Percentiles rank a stretch among this genome's conserved stretches.
Evolutionary conservation across 345 rosid species (phyloP).

Genomic region (Conringia planisiliqua): DNA sequence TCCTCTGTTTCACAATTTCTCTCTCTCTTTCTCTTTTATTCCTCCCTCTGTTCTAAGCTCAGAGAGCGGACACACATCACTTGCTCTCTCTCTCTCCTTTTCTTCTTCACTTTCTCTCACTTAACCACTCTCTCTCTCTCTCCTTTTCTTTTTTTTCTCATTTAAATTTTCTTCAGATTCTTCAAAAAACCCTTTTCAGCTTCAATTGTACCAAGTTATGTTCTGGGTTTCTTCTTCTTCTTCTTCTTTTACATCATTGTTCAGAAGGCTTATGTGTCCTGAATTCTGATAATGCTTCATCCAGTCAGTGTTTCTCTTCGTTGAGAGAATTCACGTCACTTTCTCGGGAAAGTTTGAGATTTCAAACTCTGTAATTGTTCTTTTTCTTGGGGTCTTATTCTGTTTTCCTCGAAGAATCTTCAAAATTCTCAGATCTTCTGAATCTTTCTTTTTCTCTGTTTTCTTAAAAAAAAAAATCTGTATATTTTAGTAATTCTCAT

Average conservation of each 20-base stretch:
- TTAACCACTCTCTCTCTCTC: slow-evolving; percentile 4
- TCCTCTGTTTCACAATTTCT: slow-evolving; percentile 31
- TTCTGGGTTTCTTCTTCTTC: slow-evolving; percentile 35
- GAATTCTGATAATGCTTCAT: slow-evolving; percentile 35
- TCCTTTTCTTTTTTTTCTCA: neutral
- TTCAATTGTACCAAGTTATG: slow-evolving; percentile 25
- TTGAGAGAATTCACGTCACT: slow-evolving; percentile 38
- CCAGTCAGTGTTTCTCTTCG: slow-evolving; percentile 40
- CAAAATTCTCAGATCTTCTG: slow-evolving; percentile 33
- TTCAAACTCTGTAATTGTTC: slow-evolving; percentile 10
- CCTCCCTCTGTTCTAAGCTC: slow-evolving; percentile 37
- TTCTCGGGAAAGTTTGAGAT: neutral
- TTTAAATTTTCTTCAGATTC: slow-evolving; percentile 1
- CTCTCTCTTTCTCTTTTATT: slow-evolving; percentile 26
- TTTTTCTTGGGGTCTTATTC: neutral
- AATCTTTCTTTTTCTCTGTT: slow-evolving; percentile 14
- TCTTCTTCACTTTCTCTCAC: slow-evolving; percentile 25
- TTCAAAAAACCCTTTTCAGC: neutral
- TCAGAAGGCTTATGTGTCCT: slow-evolving; percentile 11
- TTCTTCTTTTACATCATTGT: neutral
- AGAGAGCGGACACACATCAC: slow-evolving; percentile 42
- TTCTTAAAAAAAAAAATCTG: neutral
- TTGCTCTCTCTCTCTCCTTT: slow-evolving; percentile 29
- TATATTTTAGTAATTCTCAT: neutral
- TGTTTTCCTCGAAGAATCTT: slow-evolving; percentile 11